Evolutionary conservation across 176 grass and related monocot genomes (phyloP).

Genomic region (Hordeum marinum): DNA sequence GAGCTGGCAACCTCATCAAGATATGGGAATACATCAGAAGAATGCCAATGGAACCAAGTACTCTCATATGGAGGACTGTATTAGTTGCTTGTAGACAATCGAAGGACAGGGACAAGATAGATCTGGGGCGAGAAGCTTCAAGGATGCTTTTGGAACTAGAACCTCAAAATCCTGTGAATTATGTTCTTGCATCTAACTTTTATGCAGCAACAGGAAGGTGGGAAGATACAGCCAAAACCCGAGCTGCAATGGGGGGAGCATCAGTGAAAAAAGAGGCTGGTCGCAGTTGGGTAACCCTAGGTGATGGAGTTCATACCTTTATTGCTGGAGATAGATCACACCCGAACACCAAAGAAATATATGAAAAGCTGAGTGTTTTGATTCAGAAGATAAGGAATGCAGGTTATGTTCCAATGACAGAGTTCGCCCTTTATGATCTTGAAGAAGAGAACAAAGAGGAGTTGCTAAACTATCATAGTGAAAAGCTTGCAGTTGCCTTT

Average conservation of each 20-base stretch:
- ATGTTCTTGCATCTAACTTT: constrained; percentile 70
- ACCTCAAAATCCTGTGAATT: constrained; percentile 84
- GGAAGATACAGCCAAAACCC: constrained; percentile 66
- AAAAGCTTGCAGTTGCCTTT: constrained; percentile 80
- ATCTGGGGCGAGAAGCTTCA: constrained; percentile 61
- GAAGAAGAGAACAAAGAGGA: constrained; percentile 76
- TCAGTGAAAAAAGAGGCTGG: constrained; percentile 70
- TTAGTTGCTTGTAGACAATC: constrained; percentile 64
- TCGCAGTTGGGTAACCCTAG: constrained; percentile 71
- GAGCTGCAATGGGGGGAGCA: constrained; percentile 38
- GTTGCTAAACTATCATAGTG: constrained; percentile 64
- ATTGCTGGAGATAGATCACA: constrained; percentile 73
- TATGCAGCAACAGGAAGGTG: constrained; percentile 72
- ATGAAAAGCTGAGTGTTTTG: constrained; percentile 52
- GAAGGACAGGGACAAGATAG: constrained; percentile 48
- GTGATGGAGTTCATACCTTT: constrained; percentile 71
- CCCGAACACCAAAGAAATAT: constrained; percentile 70
- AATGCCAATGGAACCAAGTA: constrained; percentile 78
- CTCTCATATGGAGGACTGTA: constrained; percentile 80
- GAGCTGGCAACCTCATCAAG: constrained; percentile 62
- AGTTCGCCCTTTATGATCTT: constrained; percentile 60
- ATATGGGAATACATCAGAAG: constrained; percentile 62
- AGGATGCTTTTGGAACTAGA: constrained; percentile 73
- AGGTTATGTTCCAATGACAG: constrained; percentile 59
- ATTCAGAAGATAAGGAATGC: constrained; percentile 58